Percentiles rank a stretch among this genome's conserved stretches.
These are phyloP conservation scores for Candida verbasci DNA, from an alignment of 805 yeast genomes.

Conservation along the genomic window DNA sequence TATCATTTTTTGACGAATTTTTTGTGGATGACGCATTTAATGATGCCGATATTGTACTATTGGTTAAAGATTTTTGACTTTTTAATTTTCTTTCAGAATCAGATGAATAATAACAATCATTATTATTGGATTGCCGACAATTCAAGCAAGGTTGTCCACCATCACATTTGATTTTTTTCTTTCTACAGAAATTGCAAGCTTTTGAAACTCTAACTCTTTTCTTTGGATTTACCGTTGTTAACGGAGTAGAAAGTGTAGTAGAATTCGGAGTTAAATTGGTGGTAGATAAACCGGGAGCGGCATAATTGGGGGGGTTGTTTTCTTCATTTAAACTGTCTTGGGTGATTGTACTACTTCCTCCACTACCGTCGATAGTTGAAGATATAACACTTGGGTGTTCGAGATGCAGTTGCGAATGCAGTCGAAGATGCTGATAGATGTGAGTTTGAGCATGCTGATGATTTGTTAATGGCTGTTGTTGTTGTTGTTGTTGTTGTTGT, in stretches of 20 bases:
- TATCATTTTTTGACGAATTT: not conserved
- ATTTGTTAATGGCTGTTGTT: not conserved
- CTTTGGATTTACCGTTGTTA: constrained; percentile 1
- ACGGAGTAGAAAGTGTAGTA: not conserved
- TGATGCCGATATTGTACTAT: not conserved
- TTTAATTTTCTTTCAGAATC: constrained; percentile 6
- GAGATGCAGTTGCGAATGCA: not conserved
- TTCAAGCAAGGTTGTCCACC: constrained; percentile 27
- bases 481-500: not conserved
- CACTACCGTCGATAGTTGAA: not conserved
- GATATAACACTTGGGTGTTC: not conserved
- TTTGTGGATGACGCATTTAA: not conserved
- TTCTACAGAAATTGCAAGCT: constrained; percentile 32
- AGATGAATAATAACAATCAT: constrained; percentile 20
- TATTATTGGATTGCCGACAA: constrained; percentile 18
- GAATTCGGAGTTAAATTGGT: not conserved
- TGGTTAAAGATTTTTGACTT: not conserved
- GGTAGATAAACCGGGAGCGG: no score
- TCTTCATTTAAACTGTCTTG: constrained; percentile 3
- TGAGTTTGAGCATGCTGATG: not conserved
- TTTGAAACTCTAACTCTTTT: constrained; percentile 17
- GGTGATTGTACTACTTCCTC: constrained; percentile 5
- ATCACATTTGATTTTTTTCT: constrained; percentile 30
- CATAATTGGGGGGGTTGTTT: not conserved
- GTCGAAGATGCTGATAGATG: not conserved